Evolutionary conservation across 2,329 filamentous ascomycete genomes (phyloP).

Genomic region (Fusarium transvaalense): DNA sequence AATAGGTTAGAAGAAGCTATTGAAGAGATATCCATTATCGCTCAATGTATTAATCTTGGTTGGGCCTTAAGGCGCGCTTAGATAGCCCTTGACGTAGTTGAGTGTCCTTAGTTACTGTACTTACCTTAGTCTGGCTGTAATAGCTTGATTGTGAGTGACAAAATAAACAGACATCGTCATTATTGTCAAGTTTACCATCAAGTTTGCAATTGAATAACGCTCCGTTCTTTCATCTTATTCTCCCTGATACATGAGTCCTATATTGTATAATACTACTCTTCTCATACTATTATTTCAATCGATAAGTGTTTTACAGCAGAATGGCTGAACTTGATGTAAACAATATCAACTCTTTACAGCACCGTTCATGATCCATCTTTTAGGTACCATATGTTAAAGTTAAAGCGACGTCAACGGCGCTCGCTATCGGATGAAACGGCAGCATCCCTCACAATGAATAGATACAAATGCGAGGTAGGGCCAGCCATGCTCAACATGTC

Average conservation of each 20-base stretch:
- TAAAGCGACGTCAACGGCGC: slow-evolving; percentile 5
- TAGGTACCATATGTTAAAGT: neutral
- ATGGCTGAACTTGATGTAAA: neutral
- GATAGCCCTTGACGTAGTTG: neutral
- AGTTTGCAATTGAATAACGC: neutral
- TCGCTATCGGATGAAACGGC: neutral
- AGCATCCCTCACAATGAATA: neutral
- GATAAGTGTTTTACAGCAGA: too few relatives aligned
- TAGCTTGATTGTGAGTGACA: neutral
- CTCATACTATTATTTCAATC: neutral
- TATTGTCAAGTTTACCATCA: neutral
- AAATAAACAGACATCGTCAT: neutral
- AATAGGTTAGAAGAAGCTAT: neutral
- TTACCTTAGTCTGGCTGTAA: neutral
- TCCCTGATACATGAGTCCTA: neutral
- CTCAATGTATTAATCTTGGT: neutral
- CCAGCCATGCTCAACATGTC: neutral
- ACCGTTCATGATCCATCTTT: neutral
- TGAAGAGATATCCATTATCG: neutral
- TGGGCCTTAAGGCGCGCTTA: neutral
- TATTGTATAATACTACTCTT: neutral
- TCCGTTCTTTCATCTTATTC: neutral
- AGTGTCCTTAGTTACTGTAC: neutral
- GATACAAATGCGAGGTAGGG: neutral
- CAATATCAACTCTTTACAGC: neutral